Base-by-base conservation (phyloP, 495 filamentous ascomycete species). In the Lentithecium fluviatile region DNA sequence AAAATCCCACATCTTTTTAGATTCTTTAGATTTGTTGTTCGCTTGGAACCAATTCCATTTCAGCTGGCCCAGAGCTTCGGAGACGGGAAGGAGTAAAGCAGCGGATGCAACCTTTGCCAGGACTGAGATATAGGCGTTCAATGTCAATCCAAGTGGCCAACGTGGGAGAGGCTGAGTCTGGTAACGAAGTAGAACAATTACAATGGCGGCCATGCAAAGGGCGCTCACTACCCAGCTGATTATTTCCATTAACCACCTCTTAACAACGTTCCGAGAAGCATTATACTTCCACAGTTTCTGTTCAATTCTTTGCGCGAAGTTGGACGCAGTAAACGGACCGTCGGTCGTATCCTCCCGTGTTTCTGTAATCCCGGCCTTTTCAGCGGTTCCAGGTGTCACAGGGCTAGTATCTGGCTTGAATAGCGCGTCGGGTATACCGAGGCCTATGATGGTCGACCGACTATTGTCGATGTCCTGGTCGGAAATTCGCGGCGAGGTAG, bases 201-300 rank as follows among this genome's bases (percentile, higher is more conserved):
- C 29, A 26, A 67, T 67, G n/a, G 32, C 59, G 29, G 19, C 52
- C 58, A 67, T 63, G 45, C 52, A 67, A 21, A 57, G 7, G 0
- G 63, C 63, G 34, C 58, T 52, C 17, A 53, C 24, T 19, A 50
- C 26, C 63, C 57, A 66, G 38, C 58, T 62, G 21, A 62, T 42
- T 6, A 66, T 34, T 36, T 66, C 63, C 11, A 53, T 25, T 5
- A 62, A 24, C 63, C 63, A 66, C 23, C 63, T 25, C 19, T 53
- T 49, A n/a, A 61, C 34, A 8, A 61, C 36, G 19, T 55, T 61
- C 15, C 50, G 36, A 3, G 58, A 61, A 8, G 49, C 38, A 48
- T 19, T 61, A 20, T 61, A 61, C 17, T 32, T 46, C 58, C 58
- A 61, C n/a, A 61, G 43, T 29, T 36, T 53, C 20, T 55, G 23